Base-by-base conservation (phyloP, 805 yeast genomes). In the Kuraishia ogatae region DNA sequence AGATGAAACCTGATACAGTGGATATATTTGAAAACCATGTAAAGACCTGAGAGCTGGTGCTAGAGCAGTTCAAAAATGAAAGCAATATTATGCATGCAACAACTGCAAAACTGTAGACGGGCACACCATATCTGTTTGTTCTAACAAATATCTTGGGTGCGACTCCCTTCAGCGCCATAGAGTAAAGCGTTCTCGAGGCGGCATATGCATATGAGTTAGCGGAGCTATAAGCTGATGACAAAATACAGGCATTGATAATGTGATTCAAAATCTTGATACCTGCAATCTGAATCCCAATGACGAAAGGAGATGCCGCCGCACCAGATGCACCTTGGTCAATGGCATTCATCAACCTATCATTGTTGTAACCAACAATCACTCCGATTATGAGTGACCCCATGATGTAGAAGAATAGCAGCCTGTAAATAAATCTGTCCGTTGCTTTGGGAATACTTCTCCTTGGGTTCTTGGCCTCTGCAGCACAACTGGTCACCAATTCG, bases 251-350 rank as follows among this genome's bases (percentile, higher is more conserved):
- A 66, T 91, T 91, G 64, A 90, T 78, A 52, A 91, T 81, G 60
- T 85, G 87, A 55, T 89, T 92, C 59, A 90, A 73, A 1, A 81
- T 92, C 28, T 67, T 65, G 60, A 89, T 87, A 53, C 80, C 75
- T 19, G 89, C 87, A 60, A 77, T 78, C 63, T 81, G 81, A 63
- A 89, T 85, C 54, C 96, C 96, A 66, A 89, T 84, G 54, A 89
- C 93, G 63, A 87, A 90, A 39, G 97, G 97, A 17, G 96, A 87
- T 21, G 93, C 93, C 50, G 85, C 81, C 4, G 96, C 94, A 59
- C 83, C 81, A 15, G 73, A 61, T 15, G 67, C 58, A 60, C 83
- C 85, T 43, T 73, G 70, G n/a, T 71, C 74, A 61, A 79, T 68
- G 19, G 80, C 80, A 51, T 20, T 75, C 76, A 62, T 77, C 81